Evolutionary conservation across 139 green algal genomes (phyloP), one percentile per base, ranked within the genome.

Genomic region (Bryopsis sp.): DNA sequence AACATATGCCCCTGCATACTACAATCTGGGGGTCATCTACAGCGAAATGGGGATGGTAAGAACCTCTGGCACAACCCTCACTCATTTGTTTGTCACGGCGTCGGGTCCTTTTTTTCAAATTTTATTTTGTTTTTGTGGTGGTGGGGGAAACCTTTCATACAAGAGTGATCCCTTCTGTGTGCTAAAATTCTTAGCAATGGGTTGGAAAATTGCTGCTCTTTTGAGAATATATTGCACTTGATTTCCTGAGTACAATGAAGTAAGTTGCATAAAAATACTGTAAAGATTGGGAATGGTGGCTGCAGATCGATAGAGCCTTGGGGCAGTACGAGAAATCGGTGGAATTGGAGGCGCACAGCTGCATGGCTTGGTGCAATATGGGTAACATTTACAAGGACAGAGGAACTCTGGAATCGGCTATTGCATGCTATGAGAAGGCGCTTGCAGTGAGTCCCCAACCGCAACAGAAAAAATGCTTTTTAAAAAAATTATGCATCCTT

Each of bases 21-120:
- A 98, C 85, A 97, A 98, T 79, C 73, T 97, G 47, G 93, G 89
- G 0, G 90, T 98, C 61, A 73, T 96, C 67, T 77, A 86, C 2
- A 85, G 80, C 7, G 88, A 86, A 57, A 78, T 70, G 8, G 78
- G 93, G 74, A 47, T 65, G 64, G 34, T 84, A 26, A 43, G 19
- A n/a, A 67, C 8, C 24, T 28, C 54, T 28, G 7, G 11, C 54
- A 31, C 24, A 36, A 19, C 54, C 22, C 54, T 63, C 8, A 32
- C 22, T 15, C 22, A 28, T 54, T 54, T 54, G 43, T 26, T 26
- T 11, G 43, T 19, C 11, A 54, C 19, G 43, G 43, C 19, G 43
- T 11, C 15, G 15, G 19, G 11, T 11, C 19, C 15, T 54, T 11
- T 19, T 26, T 54, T 19, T 54, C 15, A 19, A 54, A 54, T 26